Percentiles rank a stretch among this genome's conserved stretches.
These are phyloP conservation scores for Aspergillus coremiiformis DNA, from an alignment of 495 filamentous ascomycete genomes.

Conservation along the genomic window DNA sequence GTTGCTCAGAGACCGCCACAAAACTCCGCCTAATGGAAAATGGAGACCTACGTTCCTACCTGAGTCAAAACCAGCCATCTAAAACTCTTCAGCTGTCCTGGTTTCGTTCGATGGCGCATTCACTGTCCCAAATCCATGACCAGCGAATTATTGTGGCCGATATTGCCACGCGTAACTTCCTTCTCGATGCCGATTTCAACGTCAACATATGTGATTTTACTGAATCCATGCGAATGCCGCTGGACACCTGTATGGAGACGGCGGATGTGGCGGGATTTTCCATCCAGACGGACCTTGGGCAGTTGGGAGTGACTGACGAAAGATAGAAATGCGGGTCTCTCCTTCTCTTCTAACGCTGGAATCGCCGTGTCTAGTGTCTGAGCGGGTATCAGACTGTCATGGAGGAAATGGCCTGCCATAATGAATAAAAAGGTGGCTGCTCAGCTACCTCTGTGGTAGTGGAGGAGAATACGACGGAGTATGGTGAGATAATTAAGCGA, in stretches of 20 bases:
- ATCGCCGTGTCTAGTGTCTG: constrained; percentile 3
- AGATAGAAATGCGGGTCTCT: constrained; percentile 18
- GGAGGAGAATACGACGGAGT: too few species aligned
- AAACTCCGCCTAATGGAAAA: constrained; percentile 13
- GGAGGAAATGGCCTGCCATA: background rate
- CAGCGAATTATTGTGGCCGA: constrained; percentile 19
- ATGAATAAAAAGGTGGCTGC: too few species aligned
- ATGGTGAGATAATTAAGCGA: too few species aligned
- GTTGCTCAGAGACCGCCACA: constrained; percentile 7
- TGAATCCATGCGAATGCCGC: constrained; percentile 13
- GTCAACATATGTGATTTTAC: constrained; percentile 24
- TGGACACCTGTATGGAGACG: constrained; percentile 16
- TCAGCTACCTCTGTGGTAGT: too few species aligned
- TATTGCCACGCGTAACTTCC: constrained; percentile 22
- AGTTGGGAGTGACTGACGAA: constrained; percentile 16
- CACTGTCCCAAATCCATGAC: constrained; percentile 16
- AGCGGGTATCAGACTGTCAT: constrained; percentile 8
- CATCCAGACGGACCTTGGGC: constrained; percentile 18
- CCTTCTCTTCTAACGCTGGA: constrained; percentile 8
- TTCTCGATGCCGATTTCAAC: constrained; percentile 17
- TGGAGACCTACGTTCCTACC: constrained; percentile 17
- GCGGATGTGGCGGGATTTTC: constrained; percentile 14
- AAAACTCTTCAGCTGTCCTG: constrained; percentile 15
- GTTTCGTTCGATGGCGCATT: constrained; percentile 19
- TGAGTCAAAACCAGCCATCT: constrained; percentile 9